Conservation (phyloP, 2,329 filamentous ascomycete species). For the Paracamarosporium sp. region DNA sequence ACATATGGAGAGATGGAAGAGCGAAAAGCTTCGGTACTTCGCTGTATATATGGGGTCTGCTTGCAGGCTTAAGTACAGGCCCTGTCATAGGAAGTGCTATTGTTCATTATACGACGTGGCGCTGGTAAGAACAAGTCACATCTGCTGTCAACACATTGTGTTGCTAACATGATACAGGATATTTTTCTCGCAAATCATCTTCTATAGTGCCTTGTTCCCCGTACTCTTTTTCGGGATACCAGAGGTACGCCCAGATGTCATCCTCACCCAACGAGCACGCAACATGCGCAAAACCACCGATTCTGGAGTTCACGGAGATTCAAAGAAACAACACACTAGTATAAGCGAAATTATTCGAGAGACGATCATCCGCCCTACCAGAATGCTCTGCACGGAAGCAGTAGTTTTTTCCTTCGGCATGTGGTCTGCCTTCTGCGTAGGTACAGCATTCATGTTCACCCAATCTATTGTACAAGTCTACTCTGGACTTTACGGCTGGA, state of each 20-base stretch:
- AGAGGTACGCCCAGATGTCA: constrained; percentile 56
- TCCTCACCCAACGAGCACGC: constrained; percentile 50
- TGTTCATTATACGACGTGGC: constrained; percentile 47
- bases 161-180: constrained; percentile 43
- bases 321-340: constrained; percentile 43
- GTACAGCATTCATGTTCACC: constrained; percentile 58
- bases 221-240: constrained; percentile 51
- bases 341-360: constrained; percentile 41
- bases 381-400: constrained; percentile 57
- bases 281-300: constrained; percentile 37
- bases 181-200: constrained; percentile 54
- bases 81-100: constrained; percentile 53
- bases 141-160: not conserved
- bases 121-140: constrained; percentile 44
- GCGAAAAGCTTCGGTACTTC: constrained; percentile 52
- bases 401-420: constrained; percentile 57
- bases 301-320: constrained; percentile 34
- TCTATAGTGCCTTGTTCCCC: constrained; percentile 53
- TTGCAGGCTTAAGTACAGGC: constrained; percentile 53
- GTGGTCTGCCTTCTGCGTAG: constrained; percentile 57
- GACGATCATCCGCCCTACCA: constrained; percentile 46
- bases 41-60: constrained; percentile 52
- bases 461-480: constrained; percentile 56
- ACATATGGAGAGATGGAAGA: constrained; percentile 46
- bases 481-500: constrained; percentile 48